phyloP scores from a whole-genome alignment of 345 rosid genomes.

The Populus alba region DNA sequence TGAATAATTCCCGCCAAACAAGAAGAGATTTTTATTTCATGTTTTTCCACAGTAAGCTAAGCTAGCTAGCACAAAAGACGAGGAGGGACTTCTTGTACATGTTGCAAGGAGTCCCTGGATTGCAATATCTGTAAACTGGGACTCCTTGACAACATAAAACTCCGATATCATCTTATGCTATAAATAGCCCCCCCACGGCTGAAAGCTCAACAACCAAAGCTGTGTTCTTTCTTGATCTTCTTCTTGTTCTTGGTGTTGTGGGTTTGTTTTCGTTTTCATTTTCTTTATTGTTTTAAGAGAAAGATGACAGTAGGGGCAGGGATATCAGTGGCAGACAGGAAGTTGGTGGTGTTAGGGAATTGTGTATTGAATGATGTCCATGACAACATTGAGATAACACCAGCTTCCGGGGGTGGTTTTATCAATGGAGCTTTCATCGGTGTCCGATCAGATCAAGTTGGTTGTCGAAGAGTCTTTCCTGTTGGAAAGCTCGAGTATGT shows the following conservation, averaged over 20 bases:
- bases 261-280: too few species aligned
- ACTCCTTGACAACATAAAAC: background rate
- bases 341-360: conserved; percentile 47
- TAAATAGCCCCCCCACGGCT: too few species aligned
- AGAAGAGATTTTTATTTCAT: background rate
- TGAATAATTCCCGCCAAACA: conserved; percentile 27
- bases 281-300: background rate
- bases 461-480: conserved; percentile 55
- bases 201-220: too few species aligned
- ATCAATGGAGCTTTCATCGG: conserved; percentile 61
- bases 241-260: too few species aligned
- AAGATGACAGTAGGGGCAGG: conserved; percentile 63
- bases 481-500: conserved; percentile 59
- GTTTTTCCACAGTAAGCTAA: too few species aligned
- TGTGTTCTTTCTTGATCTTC: too few species aligned
- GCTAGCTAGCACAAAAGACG: background rate
- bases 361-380: conserved; percentile 40
- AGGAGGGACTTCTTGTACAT: background rate
- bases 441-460: conserved; percentile 44
- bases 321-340: conserved; percentile 44
- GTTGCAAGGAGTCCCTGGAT: conserved; percentile 8
- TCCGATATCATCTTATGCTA: too few species aligned
- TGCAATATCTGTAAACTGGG: conserved; percentile 20
- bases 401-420: conserved; percentile 34
- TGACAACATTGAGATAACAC: conserved; percentile 40